Base-by-base conservation (phyloP, 2,329 filamentous ascomycete genomes). In the Plectosphaerella cucumerina region DNA sequence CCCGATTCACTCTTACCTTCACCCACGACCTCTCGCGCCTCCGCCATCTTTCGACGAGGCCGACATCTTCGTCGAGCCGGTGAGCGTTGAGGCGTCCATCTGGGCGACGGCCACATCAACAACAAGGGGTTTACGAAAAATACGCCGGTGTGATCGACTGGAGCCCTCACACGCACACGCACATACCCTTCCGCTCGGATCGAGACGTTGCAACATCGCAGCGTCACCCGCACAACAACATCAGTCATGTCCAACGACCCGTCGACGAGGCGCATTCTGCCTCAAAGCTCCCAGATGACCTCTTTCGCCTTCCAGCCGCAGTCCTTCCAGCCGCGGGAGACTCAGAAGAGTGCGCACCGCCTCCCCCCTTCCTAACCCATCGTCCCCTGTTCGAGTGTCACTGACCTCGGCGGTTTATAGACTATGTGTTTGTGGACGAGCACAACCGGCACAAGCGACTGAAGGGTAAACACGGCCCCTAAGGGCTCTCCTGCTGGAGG, bases 381-480 rank as follows among this genome's bases (percentile, higher is more conserved):
- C 45, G 48, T 43, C 35, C 33, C 42, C 68, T 73, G 60, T 73
- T 60, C 41, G 31, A 46, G 51, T 50, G 58, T 59, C 52, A 59
- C 56, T 17, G 50, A 31, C 26, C 26, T 31, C 26, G 26, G 26
- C 26, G 26, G 8, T 31, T 50, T 56, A 49, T 65, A 96, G 92
- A 97, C 69, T 97, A 97, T 88, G 94, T 97, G 62, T 97, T 97
- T 66, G 94, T 97, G 52, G 93, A 97, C 70, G 93, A 97, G 70
- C 94, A 97, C 71, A 97, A 97, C 74, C 87, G 94, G 57, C 94
- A 97, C 72, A 97, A 97, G 73, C 84, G 93, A 61, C 76, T 97
- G 56, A 97, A 97, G 80, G 90, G 90, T 94, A 81, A 60, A 21
- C n/a, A 15, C n/a, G 14, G 15, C 35, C 35, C 35, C n/a, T n/a